Evolutionary conservation across 768 basidiomycete genomes (phyloP).

Genomic region (Cystofilobasidium capitatum): DNA sequence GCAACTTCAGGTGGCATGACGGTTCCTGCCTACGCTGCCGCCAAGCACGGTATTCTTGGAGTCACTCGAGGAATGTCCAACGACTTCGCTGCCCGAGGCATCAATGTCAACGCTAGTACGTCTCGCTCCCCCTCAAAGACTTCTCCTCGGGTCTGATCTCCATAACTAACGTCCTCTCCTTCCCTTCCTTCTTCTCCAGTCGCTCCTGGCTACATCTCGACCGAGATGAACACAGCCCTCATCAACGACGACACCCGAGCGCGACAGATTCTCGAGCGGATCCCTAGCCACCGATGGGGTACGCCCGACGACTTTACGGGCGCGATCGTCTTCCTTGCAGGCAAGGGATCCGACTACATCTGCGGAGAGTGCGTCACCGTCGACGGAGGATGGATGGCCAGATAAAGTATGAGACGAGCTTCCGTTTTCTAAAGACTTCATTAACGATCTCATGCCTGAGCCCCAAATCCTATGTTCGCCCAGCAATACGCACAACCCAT

Average conservation of each 20-base stretch:
- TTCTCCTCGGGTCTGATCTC: constrained; percentile 4
- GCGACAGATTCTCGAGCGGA: constrained; percentile 63
- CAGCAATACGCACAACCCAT: neutral
- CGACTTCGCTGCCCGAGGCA: constrained; percentile 80
- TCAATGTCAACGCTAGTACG: constrained; percentile 58
- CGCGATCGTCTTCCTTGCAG: constrained; percentile 59
- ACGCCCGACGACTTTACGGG: constrained; percentile 64
- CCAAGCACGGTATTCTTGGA: constrained; percentile 60
- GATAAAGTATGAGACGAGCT: constrained; percentile 1
- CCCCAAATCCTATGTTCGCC: too few species aligned
- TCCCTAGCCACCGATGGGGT: constrained; percentile 65
- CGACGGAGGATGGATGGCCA: constrained; percentile 54
- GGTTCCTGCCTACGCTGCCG: constrained; percentile 82
- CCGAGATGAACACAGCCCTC: constrained; percentile 67
- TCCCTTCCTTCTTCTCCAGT: neutral
- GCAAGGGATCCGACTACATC: constrained; percentile 59
- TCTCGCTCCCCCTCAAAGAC: neutral
- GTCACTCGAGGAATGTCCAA: constrained; percentile 82
- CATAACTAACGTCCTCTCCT: neutral
- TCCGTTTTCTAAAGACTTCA: too few species aligned
- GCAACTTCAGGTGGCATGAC: constrained; percentile 46
- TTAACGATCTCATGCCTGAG: too few species aligned
- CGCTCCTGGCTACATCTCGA: constrained; percentile 47
- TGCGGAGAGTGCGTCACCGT: constrained; percentile 59
- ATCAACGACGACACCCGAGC: constrained; percentile 56